These are phyloP conservation scores for Scheffersomyces segobiensis DNA, from an alignment of 1,139 yeast species.

Conservation along the genomic window DNA sequence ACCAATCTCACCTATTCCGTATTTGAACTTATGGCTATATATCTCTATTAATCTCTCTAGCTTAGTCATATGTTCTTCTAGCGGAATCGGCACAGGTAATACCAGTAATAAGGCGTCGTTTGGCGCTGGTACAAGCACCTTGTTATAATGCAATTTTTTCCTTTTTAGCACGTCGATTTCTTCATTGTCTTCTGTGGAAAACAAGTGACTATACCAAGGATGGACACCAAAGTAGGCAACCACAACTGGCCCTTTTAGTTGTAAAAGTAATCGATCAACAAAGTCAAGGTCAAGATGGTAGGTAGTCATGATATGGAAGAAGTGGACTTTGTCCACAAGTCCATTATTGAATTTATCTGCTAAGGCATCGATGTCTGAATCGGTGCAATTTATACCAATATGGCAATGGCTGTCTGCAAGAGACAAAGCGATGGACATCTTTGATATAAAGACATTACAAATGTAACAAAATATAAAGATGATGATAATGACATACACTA, in stretches of 20 bases:
- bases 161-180: slow-evolving; percentile 6
- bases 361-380: slow-evolving; percentile 3
- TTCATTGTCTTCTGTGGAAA: slow-evolving; percentile 27
- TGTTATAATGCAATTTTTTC: slow-evolving; percentile 54
- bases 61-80: slow-evolving; percentile 37
- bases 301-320: slow-evolving; percentile 51
- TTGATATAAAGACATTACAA: not conserved
- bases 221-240: slow-evolving; percentile 80
- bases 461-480: not conserved
- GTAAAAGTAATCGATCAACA: slow-evolving; percentile 31
- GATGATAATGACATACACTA: not conserved
- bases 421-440: not conserved
- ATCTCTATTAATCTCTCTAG: slow-evolving; percentile 24
- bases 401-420: slow-evolving; percentile 19
- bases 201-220: slow-evolving; percentile 85
- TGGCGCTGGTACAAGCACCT: slow-evolving; percentile 48
- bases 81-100: slow-evolving; percentile 63
- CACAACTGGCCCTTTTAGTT: slow-evolving; percentile 26
- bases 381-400: slow-evolving; percentile 9
- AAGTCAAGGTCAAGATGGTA: slow-evolving; percentile 49
- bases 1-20: slow-evolving; percentile 85
- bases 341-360: slow-evolving; percentile 7
- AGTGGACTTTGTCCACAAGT: slow-evolving; percentile 3
- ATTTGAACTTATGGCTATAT: slow-evolving; percentile 18
- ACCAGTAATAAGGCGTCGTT: slow-evolving; percentile 39